Conservation (phyloP, 768 basidiomycete species). For the Suillus variegatus region DNA sequence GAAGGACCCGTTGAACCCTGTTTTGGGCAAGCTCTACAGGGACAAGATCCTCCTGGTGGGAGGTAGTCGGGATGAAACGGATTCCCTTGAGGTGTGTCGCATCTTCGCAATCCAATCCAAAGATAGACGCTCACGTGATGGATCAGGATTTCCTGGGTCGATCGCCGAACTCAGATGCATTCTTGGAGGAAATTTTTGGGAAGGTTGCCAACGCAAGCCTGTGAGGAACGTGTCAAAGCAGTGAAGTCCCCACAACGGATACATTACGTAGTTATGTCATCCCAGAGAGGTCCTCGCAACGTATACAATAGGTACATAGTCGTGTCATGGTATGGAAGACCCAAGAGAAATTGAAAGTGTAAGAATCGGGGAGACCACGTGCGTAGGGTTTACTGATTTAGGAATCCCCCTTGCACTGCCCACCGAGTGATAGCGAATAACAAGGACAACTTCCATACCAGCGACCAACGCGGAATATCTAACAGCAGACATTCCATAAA, state of each 20-base stretch:
- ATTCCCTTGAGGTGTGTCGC: conserved; percentile 65
- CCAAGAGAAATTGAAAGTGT: too few relatives aligned
- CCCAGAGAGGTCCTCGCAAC: not conserved
- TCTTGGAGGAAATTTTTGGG: conserved; percentile 66
- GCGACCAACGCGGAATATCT: not conserved
- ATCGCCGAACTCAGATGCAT: conserved; percentile 73
- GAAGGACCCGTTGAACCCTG: conserved; percentile 70
- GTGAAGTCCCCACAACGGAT: not conserved
- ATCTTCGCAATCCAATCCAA: not conserved
- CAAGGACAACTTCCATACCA: not conserved
- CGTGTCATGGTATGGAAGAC: not conserved
- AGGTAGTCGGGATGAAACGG: conserved; percentile 77
- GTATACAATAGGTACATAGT: not conserved
- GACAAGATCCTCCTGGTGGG: conserved; percentile 75
- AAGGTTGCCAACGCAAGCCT: conserved; percentile 38
- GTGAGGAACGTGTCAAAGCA: conserved; percentile 9
- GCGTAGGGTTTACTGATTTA: not conserved
- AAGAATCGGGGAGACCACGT: not conserved
- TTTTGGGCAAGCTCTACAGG: conserved; percentile 67
- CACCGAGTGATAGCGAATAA: not conserved
- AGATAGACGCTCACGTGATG: not conserved
- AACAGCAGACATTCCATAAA: not conserved
- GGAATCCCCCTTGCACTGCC: not conserved
- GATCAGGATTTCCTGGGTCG: conserved; percentile 76
- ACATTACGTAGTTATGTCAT: not conserved